Conservation (phyloP, 1,139 yeast genomes). For the Hemisphaericaspora xylofermentans region DNA sequence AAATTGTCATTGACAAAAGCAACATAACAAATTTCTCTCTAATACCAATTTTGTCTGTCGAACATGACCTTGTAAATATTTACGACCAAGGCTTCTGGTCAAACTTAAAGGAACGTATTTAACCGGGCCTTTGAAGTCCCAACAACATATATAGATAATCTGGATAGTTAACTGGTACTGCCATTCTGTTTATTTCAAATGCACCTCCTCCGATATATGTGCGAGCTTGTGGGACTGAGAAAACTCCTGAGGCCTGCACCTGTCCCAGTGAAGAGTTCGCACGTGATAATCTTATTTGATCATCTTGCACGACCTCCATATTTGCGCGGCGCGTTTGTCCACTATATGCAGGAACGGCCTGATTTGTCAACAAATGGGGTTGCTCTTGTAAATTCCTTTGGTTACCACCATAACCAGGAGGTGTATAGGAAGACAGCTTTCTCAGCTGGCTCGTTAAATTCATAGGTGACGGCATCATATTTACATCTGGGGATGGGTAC, state of each 20-base stretch:
- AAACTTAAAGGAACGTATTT: slow-evolving; percentile 39
- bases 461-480: no score
- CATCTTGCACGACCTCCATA: no score
- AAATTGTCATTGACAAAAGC: slow-evolving; percentile 14
- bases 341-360: background rate
- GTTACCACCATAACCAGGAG: no score
- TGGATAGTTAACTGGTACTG: background rate
- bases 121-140: background rate
- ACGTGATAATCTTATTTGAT: no score
- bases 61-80: slow-evolving; percentile 52
- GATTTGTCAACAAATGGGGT: background rate
- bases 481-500: no score
- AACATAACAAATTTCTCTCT: slow-evolving; percentile 18
- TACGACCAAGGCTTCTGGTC: slow-evolving; percentile 65
- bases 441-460: no score
- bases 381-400: no score
- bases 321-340: background rate
- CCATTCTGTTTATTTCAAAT: background rate
- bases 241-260: no score
- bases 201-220: background rate
- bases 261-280: no score
- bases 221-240: no score
- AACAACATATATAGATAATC: background rate
- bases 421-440: no score
- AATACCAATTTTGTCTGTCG: slow-evolving; percentile 35